These are phyloP conservation scores for Aspergillus nanangensis DNA, from an alignment of 495 filamentous ascomycete species.

Conservation along the genomic window DNA sequence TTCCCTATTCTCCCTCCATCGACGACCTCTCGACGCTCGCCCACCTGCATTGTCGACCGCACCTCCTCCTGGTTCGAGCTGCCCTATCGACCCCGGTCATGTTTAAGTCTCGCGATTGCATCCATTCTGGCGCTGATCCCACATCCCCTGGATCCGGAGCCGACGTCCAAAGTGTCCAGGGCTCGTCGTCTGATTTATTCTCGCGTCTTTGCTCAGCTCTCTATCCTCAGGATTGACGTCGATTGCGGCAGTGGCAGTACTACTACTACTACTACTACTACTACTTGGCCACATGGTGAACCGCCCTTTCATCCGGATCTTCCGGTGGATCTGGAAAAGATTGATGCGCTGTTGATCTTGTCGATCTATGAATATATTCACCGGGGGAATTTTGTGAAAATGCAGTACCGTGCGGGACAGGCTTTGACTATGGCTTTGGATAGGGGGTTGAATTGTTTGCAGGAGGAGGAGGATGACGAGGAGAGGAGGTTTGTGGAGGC, in stretches of 20 bases:
- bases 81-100: constrained; percentile 45
- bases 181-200: constrained; percentile 49
- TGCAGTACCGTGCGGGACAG: constrained; percentile 54
- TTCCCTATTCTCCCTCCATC: constrained; percentile 56
- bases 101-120: constrained; percentile 51
- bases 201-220: constrained; percentile 50
- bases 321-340: constrained; percentile 49
- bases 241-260: constrained; percentile 56
- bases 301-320: constrained; percentile 47
- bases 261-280: constrained; percentile 38
- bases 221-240: constrained; percentile 48
- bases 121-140: constrained; percentile 53
- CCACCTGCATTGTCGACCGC: no score
- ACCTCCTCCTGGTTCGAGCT: constrained; percentile 42
- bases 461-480: constrained; percentile 35
- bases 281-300: constrained; percentile 33
- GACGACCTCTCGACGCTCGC: constrained; percentile 37
- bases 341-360: constrained; percentile 52
- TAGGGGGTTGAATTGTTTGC: constrained; percentile 44
- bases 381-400: constrained; percentile 57
- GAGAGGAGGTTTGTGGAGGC: constrained; percentile 51
- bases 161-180: constrained; percentile 39
- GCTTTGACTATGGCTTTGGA: constrained; percentile 51
- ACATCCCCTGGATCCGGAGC: constrained; percentile 44
- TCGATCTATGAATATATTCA: constrained; percentile 59